phyloP scores from a whole-genome alignment of 805 yeast species.

The Lipomyces orientalis region DNA sequence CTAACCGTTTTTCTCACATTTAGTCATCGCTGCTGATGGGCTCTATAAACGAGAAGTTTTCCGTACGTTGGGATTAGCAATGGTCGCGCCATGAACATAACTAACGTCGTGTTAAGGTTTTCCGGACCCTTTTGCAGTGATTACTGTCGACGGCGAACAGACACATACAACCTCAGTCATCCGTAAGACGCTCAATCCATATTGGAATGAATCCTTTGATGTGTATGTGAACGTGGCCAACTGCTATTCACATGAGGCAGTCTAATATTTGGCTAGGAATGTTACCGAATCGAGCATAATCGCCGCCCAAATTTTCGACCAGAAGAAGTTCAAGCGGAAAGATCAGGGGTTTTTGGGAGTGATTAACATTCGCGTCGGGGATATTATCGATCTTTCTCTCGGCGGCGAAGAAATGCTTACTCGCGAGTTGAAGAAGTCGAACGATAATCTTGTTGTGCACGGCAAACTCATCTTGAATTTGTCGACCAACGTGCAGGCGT shows the following conservation, averaged over 20 bases:
- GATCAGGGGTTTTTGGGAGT: constrained; percentile 99
- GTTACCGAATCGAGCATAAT: constrained; percentile 81
- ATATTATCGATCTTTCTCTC: constrained; percentile 66
- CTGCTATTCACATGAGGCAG: neutral
- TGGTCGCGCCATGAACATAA: neutral
- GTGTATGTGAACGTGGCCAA: constrained; percentile 52
- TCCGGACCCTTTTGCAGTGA: constrained; percentile 97
- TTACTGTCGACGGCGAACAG: constrained; percentile 97
- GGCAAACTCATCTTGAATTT: constrained; percentile 79
- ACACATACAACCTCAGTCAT: constrained; percentile 94
- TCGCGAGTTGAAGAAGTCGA: constrained; percentile 87
- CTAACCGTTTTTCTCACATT: constrained; percentile 8
- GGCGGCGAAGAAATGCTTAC: constrained; percentile 78
- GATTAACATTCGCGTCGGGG: constrained; percentile 87
- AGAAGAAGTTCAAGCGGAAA: constrained; percentile 94
- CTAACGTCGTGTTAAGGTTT: constrained; percentile 65
- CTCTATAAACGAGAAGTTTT: constrained; percentile 93
- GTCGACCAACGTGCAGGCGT: constrained; percentile 42
- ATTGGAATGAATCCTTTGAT: constrained; percentile 93
- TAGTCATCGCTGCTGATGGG: constrained; percentile 91
- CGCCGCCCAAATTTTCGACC: constrained; percentile 94
- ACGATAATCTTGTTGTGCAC: constrained; percentile 89
- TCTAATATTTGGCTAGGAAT: constrained; percentile 41
- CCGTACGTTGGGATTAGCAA: constrained; percentile 50
- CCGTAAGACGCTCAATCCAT: constrained; percentile 91